These are phyloP conservation scores for Lolium multiflorum DNA, from an alignment of 176 grass and related monocot species.

Conservation along the genomic window DNA sequence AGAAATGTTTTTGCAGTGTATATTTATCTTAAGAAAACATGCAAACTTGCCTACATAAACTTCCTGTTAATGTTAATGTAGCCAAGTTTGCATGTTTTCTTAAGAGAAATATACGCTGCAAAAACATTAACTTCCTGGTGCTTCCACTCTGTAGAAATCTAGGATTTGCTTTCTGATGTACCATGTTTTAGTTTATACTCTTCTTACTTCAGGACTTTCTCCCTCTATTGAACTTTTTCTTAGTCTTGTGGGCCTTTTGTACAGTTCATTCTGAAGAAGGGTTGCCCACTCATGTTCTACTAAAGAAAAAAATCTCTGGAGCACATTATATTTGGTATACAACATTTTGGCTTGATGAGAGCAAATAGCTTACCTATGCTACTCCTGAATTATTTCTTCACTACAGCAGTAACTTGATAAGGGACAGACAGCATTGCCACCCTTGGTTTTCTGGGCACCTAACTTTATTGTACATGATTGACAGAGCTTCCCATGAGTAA, in stretches of 20 bases:
- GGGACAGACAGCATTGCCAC: conserved; percentile 53
- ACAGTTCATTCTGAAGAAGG: background rate
- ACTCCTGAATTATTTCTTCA: conserved; percentile 42
- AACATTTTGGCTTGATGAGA: background rate
- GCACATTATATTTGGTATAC: background rate
- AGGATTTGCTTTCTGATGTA: too few species aligned
- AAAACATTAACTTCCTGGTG: too few species aligned
- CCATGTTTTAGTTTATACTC: background rate
- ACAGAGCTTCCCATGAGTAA: conserved; percentile 93
- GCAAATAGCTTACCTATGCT: conserved; percentile 42
- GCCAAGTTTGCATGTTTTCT: too few species aligned
- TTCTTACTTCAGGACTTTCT: background rate
- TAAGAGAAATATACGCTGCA: too few species aligned
- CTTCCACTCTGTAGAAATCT: too few species aligned
- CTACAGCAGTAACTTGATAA: conserved; percentile 49
- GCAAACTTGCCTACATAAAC: too few species aligned
- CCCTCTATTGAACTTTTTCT: conserved; percentile 1
- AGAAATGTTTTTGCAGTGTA: background rate
- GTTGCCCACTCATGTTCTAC: background rate
- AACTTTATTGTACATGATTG: conserved; percentile 64
- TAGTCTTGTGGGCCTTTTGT: background rate
- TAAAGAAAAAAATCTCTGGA: background rate
- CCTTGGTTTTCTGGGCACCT: conserved; percentile 40
- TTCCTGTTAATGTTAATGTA: too few species aligned
- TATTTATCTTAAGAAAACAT: too few species aligned